Percentiles rank a stretch among this genome's conserved stretches.
Evolutionary conservation across 2,329 filamentous ascomycete genomes (phyloP).

Genomic region (Cladophialophora bantiana): DNA sequence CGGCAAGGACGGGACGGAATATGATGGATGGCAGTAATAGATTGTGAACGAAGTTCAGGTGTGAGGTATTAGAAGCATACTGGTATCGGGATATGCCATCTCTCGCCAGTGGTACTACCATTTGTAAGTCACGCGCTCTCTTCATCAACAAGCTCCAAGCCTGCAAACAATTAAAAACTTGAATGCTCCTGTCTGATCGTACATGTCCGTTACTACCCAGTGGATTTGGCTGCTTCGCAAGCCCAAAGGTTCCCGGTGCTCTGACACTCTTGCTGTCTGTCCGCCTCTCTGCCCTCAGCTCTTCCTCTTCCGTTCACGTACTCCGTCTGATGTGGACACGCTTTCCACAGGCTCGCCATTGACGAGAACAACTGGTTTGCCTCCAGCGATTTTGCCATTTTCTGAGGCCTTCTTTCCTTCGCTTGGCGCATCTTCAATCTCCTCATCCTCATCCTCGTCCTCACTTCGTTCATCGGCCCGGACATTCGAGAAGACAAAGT

Average conservation of each 20-base stretch:
- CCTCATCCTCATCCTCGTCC: slow-evolving; percentile 53
- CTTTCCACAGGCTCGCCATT: slow-evolving; percentile 50
- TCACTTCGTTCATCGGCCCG: slow-evolving; percentile 55
- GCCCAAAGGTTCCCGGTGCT: background rate
- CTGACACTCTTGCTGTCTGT: background rate
- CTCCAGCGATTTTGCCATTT: slow-evolving; percentile 25
- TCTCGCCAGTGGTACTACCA: background rate
- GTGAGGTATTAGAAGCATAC: too few species aligned
- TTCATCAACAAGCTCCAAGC: background rate
- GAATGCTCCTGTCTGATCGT: background rate
- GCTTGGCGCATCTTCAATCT: slow-evolving; percentile 26
- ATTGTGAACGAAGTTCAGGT: background rate
- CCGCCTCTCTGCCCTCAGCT: slow-evolving; percentile 16
- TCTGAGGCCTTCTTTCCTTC: slow-evolving; percentile 16
- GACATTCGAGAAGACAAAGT: slow-evolving; percentile 42
- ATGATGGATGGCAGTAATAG: background rate
- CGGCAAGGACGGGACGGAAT: background rate
- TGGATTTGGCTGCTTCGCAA: background rate
- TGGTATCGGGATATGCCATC: background rate
- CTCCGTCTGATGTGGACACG: slow-evolving; percentile 41
- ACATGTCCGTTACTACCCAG: background rate
- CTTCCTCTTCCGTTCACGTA: slow-evolving; percentile 41
- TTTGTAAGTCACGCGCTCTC: background rate
- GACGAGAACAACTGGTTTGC: slow-evolving; percentile 44
- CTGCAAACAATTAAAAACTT: background rate